Base-by-base conservation (phyloP, 2,329 filamentous ascomycete species). In the Hypomyces rosellus region DNA sequence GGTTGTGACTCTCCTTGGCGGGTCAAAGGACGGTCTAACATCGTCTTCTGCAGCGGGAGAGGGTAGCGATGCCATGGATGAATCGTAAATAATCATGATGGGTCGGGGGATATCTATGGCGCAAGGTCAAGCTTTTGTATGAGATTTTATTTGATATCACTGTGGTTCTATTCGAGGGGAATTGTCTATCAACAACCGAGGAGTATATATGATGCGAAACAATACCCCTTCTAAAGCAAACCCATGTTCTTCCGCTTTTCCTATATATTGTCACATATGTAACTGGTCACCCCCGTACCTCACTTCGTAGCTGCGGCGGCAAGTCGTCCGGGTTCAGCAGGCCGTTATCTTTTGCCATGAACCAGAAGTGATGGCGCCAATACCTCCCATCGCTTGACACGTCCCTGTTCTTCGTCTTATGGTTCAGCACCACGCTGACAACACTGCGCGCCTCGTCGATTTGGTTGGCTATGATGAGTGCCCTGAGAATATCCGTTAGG, bases 341-440 rank as follows among this genome's bases (percentile, higher is more conserved):
- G 0, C 69, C 66, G 33, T 70, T 61, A 36, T 71, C 63, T 51
- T 64, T 58, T 14, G 74, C 76, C 45, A 75, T 50, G 51, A 66
- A 69, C 76, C 76, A 80, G 55, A 79, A 78, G 48, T 70, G 66
- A 51, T 79, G 76, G 40, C 60, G 69, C 70, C 73, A 77, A 50
- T 69, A 71, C 52, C 73, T 64, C 34, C 52, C 57, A 4, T 57
- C 60, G 9, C 53, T 42, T 50, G 48, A 47, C 33, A 53, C 46
- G 47, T 56, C 62, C 20, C 49, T 56, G 25, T 51, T 45, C 12
- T 55, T 57, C 5, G 64, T 56, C 48, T 64, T 63, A 48, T 65
- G 54, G 14, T 50, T 50, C 47, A 69, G 48, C 9, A 65, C 63
- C 3, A 59, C 52, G 8, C 52, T 47, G 5, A 73, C 71, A 3